Evolutionary conservation across 2,329 filamentous ascomycete genomes (phyloP).

Genomic region (Scopulariopsis brevicaulis): DNA sequence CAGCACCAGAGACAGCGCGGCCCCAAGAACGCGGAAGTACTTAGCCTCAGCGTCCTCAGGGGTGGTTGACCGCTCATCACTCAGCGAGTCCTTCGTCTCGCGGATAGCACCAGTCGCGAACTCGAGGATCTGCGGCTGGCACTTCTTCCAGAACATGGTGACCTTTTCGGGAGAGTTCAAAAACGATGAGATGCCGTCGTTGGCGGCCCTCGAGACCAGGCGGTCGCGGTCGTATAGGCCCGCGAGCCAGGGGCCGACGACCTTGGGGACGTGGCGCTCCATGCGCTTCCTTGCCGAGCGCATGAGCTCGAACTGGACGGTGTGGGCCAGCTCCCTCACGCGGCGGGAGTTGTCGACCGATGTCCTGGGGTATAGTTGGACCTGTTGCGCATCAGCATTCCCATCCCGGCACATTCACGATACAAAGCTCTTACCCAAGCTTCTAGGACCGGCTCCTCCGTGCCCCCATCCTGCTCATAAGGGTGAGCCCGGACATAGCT

Average conservation of each 20-base stretch:
- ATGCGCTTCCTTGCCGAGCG: conserved; percentile 67
- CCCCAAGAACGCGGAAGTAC: conserved; percentile 61
- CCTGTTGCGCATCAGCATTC: conserved; percentile 31
- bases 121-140: conserved; percentile 68
- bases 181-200: conserved; percentile 63
- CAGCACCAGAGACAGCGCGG: conserved; percentile 42
- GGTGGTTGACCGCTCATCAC: conserved; percentile 77
- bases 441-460: conserved; percentile 75
- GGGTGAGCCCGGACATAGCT: conserved; percentile 45
- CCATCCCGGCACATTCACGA: neutral
- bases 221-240: conserved; percentile 81
- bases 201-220: conserved; percentile 62
- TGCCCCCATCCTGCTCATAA: conserved; percentile 42
- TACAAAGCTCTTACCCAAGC: conserved; percentile 56
- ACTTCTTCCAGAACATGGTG: conserved; percentile 65
- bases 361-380: conserved; percentile 74
- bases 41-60: conserved; percentile 78
- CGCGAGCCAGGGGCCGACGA: conserved; percentile 84
- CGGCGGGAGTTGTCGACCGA: conserved; percentile 84
- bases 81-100: conserved; percentile 73
- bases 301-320: conserved; percentile 52
- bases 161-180: conserved; percentile 74
- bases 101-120: conserved; percentile 71
- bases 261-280: conserved; percentile 63
- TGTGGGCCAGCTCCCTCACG: conserved; percentile 79